These are phyloP conservation scores for Penicillium roqueforti DNA, from an alignment of 495 filamentous ascomycete species.

Conservation along the genomic window DNA sequence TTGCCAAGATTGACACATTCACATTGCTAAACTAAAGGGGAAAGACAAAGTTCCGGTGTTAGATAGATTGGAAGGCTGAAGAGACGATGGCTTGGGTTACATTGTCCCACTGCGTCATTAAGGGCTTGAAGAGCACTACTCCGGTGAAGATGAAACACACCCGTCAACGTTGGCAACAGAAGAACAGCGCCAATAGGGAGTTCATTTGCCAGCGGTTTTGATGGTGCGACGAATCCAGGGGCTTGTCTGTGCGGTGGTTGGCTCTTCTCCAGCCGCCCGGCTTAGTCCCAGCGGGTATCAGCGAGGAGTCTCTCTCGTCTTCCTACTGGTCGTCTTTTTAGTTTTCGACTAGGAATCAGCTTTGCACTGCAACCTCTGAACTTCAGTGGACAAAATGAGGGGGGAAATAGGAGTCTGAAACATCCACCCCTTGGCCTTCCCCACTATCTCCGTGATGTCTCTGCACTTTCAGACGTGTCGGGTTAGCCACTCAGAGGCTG, in stretches of 20 bases:
- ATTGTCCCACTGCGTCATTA: conserved; percentile 1
- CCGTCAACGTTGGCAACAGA: background rate
- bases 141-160: background rate
- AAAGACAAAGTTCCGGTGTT: background rate
- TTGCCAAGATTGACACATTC: background rate
- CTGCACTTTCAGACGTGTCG: conserved; percentile 13
- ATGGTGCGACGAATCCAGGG: conserved; percentile 12
- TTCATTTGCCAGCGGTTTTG: conserved; percentile 1
- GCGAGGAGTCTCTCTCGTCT: conserved; percentile 3
- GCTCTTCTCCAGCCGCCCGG: conserved; percentile 17
- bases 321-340: conserved; percentile 16
- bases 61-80: background rate
- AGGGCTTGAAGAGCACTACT: background rate
- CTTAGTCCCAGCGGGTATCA: conserved; percentile 14
- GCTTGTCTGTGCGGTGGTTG: conserved; percentile 22
- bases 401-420: conserved; percentile 14
- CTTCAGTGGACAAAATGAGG: background rate
- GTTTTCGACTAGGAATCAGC: conserved; percentile 1
- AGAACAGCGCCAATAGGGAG: conserved; percentile 17
- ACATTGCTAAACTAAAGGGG: too few relatives aligned
- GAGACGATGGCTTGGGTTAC: too few relatives aligned
- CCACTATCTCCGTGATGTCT: background rate
- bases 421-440: conserved; percentile 19
- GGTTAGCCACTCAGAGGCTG: conserved; percentile 16
- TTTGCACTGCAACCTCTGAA: background rate